phyloP scores from a whole-genome alignment of 169 alveolate genomes.

The Theileria sp. region DNA sequence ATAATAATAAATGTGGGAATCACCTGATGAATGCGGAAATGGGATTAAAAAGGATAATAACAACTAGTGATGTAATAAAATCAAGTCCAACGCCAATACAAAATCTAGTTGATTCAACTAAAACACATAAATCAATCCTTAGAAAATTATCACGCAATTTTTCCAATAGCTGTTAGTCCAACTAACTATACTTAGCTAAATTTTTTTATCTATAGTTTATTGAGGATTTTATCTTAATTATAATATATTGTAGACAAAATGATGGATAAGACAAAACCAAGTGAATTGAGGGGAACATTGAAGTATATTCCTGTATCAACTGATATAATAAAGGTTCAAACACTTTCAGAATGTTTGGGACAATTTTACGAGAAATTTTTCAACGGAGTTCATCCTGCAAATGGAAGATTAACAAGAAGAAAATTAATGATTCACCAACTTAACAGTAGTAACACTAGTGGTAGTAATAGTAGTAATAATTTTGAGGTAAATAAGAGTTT shows the following conservation, averaged over 20 bases:
- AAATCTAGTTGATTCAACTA: neutral
- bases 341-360: constrained; percentile 28
- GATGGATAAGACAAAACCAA: neutral
- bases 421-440: constrained; percentile 25
- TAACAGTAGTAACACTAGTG: neutral
- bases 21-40: neutral
- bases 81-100: neutral
- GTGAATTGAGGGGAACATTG: neutral
- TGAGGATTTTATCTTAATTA: neutral
- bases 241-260: neutral
- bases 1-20: neutral
- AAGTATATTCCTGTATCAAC: constrained; percentile 43
- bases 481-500: constrained; percentile 23
- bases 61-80: neutral
- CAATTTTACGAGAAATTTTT: constrained; percentile 27
- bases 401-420: constrained; percentile 33
- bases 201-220: neutral
- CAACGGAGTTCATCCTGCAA: constrained; percentile 58
- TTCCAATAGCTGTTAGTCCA: neutral
- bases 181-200: neutral
- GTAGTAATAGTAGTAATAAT: neutral
- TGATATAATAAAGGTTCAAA: constrained; percentile 29
- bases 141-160: neutral
- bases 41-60: neutral
- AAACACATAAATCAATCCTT: neutral